phyloP scores from a whole-genome alignment of 192 early-diverging fungal species.

The Gonapodya prolifera region DNA sequence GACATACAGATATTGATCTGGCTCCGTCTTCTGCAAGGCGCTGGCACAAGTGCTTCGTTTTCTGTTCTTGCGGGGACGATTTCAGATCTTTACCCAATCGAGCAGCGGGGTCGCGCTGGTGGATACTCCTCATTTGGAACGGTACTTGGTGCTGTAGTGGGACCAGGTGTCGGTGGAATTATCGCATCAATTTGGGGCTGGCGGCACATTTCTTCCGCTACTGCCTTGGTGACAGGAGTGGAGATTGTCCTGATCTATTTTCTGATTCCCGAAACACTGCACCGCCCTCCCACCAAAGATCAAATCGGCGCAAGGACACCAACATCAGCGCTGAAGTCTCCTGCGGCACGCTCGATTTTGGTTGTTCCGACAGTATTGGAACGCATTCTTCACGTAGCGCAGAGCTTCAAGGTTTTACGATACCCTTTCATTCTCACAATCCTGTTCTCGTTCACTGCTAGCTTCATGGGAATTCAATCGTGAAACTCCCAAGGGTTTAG shows the following conservation, averaged over 20 bases:
- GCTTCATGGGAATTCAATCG: background rate
- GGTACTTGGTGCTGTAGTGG: constrained; percentile 34
- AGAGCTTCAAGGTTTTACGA: background rate
- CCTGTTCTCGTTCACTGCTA: background rate
- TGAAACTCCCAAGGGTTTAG: background rate
- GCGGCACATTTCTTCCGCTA: too few relatives aligned
- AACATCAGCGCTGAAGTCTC: background rate
- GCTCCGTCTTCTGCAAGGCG: background rate
- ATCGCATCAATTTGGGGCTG: constrained; percentile 22
- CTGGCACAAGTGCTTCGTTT: background rate
- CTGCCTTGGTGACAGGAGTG: background rate
- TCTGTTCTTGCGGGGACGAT: constrained; percentile 33
- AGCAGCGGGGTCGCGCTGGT: constrained; percentile 35
- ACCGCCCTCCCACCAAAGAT: too few relatives aligned
- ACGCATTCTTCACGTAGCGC: background rate
- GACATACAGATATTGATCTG: background rate
- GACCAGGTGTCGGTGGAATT: constrained; percentile 39
- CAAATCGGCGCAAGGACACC: background rate
- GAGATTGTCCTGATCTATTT: background rate
- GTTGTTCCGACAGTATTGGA: background rate
- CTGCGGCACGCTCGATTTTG: too few relatives aligned
- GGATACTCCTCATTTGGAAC: constrained; percentile 35
- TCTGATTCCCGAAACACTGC: background rate
- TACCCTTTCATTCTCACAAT: background rate
- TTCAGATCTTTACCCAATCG: constrained; percentile 32